Conservation (phyloP, 140 eudicot species). For the Stevia rebaudiana region DNA sequence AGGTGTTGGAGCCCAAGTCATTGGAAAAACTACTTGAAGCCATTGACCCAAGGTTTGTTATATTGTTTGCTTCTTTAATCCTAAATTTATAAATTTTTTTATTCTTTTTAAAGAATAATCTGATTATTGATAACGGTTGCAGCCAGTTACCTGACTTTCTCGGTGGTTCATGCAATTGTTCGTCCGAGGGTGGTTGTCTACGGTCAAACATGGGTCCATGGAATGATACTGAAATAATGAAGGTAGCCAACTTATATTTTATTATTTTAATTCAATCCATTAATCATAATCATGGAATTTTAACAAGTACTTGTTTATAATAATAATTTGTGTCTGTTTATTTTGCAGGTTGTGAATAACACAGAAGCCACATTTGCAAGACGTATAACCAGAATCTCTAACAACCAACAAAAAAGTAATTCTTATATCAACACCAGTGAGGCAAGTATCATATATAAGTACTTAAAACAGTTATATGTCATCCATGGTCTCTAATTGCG, state of each 20-base stretch:
- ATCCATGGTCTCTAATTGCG: not conserved
- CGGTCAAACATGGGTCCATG: constrained; percentile 80
- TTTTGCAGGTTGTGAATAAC: constrained; percentile 48
- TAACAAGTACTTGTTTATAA: not conserved
- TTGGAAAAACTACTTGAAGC: constrained; percentile 56
- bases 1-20: constrained; percentile 78
- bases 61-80: constrained; percentile 12
- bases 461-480: not conserved
- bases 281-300: not conserved
- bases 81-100: not conserved
- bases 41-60: constrained; percentile 61
- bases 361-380: constrained; percentile 44
- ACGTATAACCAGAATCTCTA: constrained; percentile 32
- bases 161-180: constrained; percentile 78
- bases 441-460: constrained; percentile 29
- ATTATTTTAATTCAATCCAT: no score
- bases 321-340: not conserved
- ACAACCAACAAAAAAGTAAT: constrained; percentile 39
- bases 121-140: constrained; percentile 20
- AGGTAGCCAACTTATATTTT: no score
- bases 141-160: constrained; percentile 87
- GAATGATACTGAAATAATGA: constrained; percentile 78
- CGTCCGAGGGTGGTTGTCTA: constrained; percentile 82
- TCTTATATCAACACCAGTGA: constrained; percentile 42
- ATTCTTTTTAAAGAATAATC: not conserved